These are phyloP conservation scores for Mycena leptocephala DNA, from an alignment of 768 basidiomycete genomes.

Conservation along the genomic window DNA sequence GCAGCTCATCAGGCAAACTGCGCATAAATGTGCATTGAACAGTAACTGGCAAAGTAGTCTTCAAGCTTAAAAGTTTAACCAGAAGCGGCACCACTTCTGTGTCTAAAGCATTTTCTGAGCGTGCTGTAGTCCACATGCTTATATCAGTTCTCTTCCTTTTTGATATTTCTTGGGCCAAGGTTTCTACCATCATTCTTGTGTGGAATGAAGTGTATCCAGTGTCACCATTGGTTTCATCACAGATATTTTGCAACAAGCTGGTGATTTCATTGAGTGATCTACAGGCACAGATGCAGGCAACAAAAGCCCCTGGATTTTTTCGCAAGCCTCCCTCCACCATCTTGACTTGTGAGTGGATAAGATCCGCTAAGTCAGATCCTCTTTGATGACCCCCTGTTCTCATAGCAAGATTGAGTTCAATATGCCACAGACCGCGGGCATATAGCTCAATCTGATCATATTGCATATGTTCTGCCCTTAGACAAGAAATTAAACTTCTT, in stretches of 20 bases:
- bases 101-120: conserved; percentile 25
- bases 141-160: conserved; percentile 26
- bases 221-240: conserved; percentile 13
- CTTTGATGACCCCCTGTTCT: conserved; percentile 16
- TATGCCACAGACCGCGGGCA: conserved; percentile 27
- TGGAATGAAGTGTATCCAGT: conserved; percentile 5
- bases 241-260: conserved; percentile 1
- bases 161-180: conserved; percentile 24
- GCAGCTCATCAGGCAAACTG: too few relatives aligned
- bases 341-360: conserved; percentile 21
- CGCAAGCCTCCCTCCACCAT: conserved; percentile 11
- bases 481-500: conserved; percentile 10
- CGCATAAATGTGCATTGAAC: too few relatives aligned
- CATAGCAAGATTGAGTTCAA: conserved; percentile 23
- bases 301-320: conserved; percentile 7
- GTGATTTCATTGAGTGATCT: conserved; percentile 25
- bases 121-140: conserved; percentile 26
- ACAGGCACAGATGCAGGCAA: conserved; percentile 30
- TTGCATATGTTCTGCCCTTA: conserved; percentile 9
- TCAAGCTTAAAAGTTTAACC: conserved; percentile 24
- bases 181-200: conserved; percentile 28
- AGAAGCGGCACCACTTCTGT: conserved; percentile 21
- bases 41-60: background rate
- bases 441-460: conserved; percentile 21
- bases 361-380: conserved; percentile 16